phyloP scores from a whole-genome alignment of 2,329 filamentous ascomycete species.

The Colletotrichum sp. region DNA sequence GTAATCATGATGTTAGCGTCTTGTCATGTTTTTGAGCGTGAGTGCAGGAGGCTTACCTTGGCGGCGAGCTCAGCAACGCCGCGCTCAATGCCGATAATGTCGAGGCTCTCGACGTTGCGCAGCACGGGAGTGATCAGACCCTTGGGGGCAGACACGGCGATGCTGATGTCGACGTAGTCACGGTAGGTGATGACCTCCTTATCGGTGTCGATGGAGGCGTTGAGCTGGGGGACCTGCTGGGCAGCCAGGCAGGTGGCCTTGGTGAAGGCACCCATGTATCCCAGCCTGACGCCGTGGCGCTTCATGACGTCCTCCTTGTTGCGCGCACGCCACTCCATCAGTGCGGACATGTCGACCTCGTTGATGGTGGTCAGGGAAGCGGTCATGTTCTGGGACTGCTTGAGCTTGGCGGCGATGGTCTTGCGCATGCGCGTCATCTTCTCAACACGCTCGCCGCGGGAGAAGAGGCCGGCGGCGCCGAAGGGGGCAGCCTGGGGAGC shows the following conservation, averaged over 20 bases:
- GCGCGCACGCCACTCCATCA: constrained; percentile 67
- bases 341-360: constrained; percentile 58
- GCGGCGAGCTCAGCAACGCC: constrained; percentile 68
- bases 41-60: constrained; percentile 56
- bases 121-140: constrained; percentile 80
- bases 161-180: constrained; percentile 75
- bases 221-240: constrained; percentile 72
- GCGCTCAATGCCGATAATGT: constrained; percentile 43
- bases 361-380: constrained; percentile 71
- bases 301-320: constrained; percentile 59
- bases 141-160: constrained; percentile 73
- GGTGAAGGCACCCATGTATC: constrained; percentile 78
- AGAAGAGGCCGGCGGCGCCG: constrained; percentile 7
- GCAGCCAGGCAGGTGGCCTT: constrained; percentile 73
- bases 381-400: constrained; percentile 70
- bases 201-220: constrained; percentile 63
- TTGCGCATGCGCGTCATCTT: constrained; percentile 72
- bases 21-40: background rate
- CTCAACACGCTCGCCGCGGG: constrained; percentile 23
- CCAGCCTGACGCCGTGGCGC: constrained; percentile 49
- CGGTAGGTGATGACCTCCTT: constrained; percentile 62
- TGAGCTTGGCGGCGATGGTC: constrained; percentile 72
- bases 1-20: background rate
- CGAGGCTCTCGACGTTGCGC: constrained; percentile 63
- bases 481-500: background rate